Evolutionary conservation across 169 alveolate genomes (phyloP).

Genomic region (Cryptosporidium bovis): DNA sequence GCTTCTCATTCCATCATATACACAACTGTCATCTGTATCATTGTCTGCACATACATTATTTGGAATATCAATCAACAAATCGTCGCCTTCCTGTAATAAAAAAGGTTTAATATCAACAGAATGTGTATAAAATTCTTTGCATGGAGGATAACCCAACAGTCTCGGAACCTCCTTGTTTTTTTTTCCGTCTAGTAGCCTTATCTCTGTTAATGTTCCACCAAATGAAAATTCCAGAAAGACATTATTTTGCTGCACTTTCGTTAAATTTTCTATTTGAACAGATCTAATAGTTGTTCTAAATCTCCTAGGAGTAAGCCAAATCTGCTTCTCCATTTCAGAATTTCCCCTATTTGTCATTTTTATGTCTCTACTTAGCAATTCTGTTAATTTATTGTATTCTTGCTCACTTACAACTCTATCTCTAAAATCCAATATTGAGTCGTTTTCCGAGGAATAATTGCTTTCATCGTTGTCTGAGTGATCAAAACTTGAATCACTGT

Average conservation of each 20-base stretch:
- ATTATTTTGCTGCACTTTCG: constrained; percentile 21
- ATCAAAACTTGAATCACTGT: constrained; percentile 1
- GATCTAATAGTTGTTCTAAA: constrained; percentile 73
- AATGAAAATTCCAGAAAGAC: constrained; percentile 57
- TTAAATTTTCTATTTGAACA: constrained; percentile 59
- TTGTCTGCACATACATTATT: neutral
- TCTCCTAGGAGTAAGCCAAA: constrained; percentile 73
- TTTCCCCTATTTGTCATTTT: constrained; percentile 52
- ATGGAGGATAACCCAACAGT: constrained; percentile 63
- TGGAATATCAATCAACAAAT: constrained; percentile 43
- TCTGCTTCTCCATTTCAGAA: constrained; percentile 62
- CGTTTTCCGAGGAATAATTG: constrained; percentile 16
- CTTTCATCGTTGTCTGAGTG: neutral
- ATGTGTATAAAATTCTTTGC: constrained; percentile 65
- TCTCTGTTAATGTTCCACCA: constrained; percentile 74
- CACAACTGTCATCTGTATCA: constrained; percentile 1
- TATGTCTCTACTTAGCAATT: constrained; percentile 46
- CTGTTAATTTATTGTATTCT: constrained; percentile 39
- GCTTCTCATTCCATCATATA: constrained; percentile 12
- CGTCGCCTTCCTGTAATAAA: constrained; percentile 19
- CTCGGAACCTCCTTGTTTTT: constrained; percentile 55
- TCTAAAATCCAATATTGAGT: constrained; percentile 68
- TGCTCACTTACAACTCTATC: constrained; percentile 73
- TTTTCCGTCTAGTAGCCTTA: constrained; percentile 25
- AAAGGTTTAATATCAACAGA: constrained; percentile 67